Percentiles rank a stretch among this genome's conserved stretches.
phyloP scores from a whole-genome alignment of 495 filamentous ascomycete species.

The Aspergillus cristatus region DNA sequence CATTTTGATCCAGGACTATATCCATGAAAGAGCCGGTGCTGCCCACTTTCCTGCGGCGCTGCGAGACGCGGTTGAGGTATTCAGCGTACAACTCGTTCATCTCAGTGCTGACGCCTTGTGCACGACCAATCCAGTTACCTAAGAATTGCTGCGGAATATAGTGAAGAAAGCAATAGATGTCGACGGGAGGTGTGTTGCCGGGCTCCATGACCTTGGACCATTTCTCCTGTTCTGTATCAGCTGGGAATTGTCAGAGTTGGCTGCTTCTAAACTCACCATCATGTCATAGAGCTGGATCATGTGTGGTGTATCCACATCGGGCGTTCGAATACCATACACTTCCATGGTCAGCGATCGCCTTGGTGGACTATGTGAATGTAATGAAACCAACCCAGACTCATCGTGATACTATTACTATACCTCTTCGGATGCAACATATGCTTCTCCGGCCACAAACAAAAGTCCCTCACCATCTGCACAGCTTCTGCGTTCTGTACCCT shows the following conservation, averaged over 20 bases:
- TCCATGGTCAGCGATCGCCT: slow-evolving; percentile 1
- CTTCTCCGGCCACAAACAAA: slow-evolving; percentile 23
- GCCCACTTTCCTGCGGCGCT: slow-evolving; percentile 1
- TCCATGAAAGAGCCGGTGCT: slow-evolving; percentile 30
- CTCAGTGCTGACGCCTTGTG: slow-evolving; percentile 23
- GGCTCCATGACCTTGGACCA: slow-evolving; percentile 40
- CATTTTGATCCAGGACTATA: slow-evolving; percentile 24
- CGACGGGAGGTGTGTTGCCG: slow-evolving; percentile 43
- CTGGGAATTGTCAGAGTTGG: no score
- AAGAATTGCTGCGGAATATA: slow-evolving; percentile 32
- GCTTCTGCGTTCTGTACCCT: slow-evolving; percentile 37
- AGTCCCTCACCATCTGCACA: slow-evolving; percentile 35
- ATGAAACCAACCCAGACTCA: slow-evolving; percentile 17
- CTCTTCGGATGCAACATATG: slow-evolving; percentile 40
- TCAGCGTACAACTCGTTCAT: slow-evolving; percentile 34
- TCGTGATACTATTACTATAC: slow-evolving; percentile 38
- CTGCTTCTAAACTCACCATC: slow-evolving; percentile 20
- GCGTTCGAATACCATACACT: slow-evolving; percentile 37
- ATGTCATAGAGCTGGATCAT: slow-evolving; percentile 36
- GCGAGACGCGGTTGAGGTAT: slow-evolving; percentile 2
- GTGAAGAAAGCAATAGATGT: slow-evolving; percentile 36
- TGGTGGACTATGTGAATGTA: not conserved
- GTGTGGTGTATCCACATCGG: slow-evolving; percentile 8
- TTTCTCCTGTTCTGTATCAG: no score
- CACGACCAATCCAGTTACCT: slow-evolving; percentile 28